Percentiles rank a stretch among this genome's conserved stretches.
Conservation (phyloP, 305 asterid genomes). For the Nicotiana rustica region DNA sequence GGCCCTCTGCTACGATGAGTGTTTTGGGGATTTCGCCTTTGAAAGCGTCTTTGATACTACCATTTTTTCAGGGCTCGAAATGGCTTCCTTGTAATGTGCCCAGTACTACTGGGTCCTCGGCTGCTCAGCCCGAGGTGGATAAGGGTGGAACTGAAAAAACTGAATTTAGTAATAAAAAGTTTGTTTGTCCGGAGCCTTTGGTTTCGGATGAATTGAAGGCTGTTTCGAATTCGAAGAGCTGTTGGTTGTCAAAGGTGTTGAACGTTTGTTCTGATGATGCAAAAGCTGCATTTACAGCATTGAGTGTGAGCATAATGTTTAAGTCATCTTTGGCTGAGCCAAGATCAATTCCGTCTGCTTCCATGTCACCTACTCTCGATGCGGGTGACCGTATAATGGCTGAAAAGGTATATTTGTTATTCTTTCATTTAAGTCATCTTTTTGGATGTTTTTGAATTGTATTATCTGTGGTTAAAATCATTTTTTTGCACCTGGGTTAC, state of each 20-base stretch:
- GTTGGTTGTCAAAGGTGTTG: slow-evolving; percentile 73
- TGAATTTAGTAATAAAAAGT: slow-evolving; percentile 30
- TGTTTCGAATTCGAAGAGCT: slow-evolving; percentile 39
- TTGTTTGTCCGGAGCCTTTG: slow-evolving; percentile 48
- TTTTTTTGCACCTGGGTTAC: background rate
- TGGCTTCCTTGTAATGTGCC: slow-evolving; percentile 85
- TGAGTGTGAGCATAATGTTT: slow-evolving; percentile 79
- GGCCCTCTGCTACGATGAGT: slow-evolving; percentile 40
- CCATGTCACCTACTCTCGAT: slow-evolving; percentile 93
- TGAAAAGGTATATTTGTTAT: slow-evolving; percentile 69
- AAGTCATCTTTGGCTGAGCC: slow-evolving; percentile 95
- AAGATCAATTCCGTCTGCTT: slow-evolving; percentile 82
- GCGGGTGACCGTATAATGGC: slow-evolving; percentile 87
- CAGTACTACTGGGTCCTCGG: slow-evolving; percentile 36
- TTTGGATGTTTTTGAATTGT: background rate
- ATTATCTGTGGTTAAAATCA: background rate
- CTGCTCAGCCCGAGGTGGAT: slow-evolving; percentile 53
- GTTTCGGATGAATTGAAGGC: slow-evolving; percentile 46
- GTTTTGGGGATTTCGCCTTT: slow-evolving; percentile 72
- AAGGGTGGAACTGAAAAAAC: slow-evolving; percentile 54
- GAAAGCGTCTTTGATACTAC: slow-evolving; percentile 60
- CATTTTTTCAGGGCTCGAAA: slow-evolving; percentile 65
- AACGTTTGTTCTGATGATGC: slow-evolving; percentile 74
- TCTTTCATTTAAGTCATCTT: background rate
- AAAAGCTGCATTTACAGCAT: slow-evolving; percentile 86